Percentiles rank a stretch among this genome's conserved stretches.
Evolutionary conservation across 805 yeast genomes (phyloP).

Genomic region (Yarrowia deformans): DNA sequence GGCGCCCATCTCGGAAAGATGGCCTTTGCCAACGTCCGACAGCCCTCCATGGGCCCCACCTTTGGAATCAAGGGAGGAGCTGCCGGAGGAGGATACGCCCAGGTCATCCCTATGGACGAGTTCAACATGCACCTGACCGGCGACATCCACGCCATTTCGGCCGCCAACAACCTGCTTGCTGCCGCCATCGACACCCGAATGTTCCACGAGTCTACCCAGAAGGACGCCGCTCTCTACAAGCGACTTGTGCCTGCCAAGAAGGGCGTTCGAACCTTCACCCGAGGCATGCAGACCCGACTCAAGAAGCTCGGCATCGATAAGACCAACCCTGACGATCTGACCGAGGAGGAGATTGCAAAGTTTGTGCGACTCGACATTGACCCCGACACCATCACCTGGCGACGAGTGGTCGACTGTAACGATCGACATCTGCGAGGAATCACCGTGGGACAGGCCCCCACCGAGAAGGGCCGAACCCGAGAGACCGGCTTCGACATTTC

Average conservation of each 20-base stretch:
- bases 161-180: slow-evolving; percentile 91
- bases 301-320: slow-evolving; percentile 77
- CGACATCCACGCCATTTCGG: slow-evolving; percentile 95
- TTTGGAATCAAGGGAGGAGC: slow-evolving; percentile 99
- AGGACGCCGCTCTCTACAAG: slow-evolving; percentile 77
- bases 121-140: slow-evolving; percentile 98
- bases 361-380: slow-evolving; percentile 89
- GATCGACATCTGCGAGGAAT: slow-evolving; percentile 90
- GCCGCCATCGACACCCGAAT: slow-evolving; percentile 97
- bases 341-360: slow-evolving; percentile 71
- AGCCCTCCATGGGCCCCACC: slow-evolving; percentile 99
- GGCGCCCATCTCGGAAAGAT: slow-evolving; percentile 86
- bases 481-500: slow-evolving; percentile 94
- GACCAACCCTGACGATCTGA: slow-evolving; percentile 79
- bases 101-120: slow-evolving; percentile 98
- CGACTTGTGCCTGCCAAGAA: slow-evolving; percentile 85
- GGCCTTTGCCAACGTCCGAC: slow-evolving; percentile 93
- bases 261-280: slow-evolving; percentile 78
- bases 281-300: slow-evolving; percentile 78
- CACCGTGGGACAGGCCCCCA: slow-evolving; percentile 89
- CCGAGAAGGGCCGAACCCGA: slow-evolving; percentile 88
- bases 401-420: slow-evolving; percentile 92
- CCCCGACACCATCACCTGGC: slow-evolving; percentile 88
- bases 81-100: slow-evolving; percentile 98
- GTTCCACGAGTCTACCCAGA: slow-evolving; percentile 91